These are phyloP conservation scores for Helianthus tuberosus DNA, from an alignment of 129 eudicot species.

Conservation along the genomic window DNA sequence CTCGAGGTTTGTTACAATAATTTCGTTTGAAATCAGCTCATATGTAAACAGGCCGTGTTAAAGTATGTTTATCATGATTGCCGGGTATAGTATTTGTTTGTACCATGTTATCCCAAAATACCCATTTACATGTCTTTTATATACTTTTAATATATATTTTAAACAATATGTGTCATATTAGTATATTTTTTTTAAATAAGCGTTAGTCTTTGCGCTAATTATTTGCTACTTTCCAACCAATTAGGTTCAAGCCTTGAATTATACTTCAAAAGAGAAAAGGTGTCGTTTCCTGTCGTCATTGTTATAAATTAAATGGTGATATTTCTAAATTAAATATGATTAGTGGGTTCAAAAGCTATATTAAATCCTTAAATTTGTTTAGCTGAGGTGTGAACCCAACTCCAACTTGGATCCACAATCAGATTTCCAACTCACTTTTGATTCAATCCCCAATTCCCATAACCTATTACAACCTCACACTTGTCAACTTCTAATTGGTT, in stretches of 20 bases:
- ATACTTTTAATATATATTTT: background rate
- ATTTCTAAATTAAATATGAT: constrained; percentile 30
- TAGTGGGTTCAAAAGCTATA: constrained; percentile 35
- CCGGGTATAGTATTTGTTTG: too few relatives aligned
- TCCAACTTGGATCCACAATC: constrained; percentile 26
- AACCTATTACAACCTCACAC: too few relatives aligned
- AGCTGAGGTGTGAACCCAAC: constrained; percentile 25
- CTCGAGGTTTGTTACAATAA: too few relatives aligned
- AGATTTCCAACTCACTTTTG: constrained; percentile 30
- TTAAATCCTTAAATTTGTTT: constrained; percentile 29
- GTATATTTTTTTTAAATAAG: background rate
- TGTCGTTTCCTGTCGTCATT: constrained; percentile 33
- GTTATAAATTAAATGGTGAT: constrained; percentile 17
- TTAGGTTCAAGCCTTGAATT: background rate
- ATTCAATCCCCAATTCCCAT: background rate
- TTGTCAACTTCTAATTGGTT: too few relatives aligned
- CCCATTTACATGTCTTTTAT: too few relatives aligned
- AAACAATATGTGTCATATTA: background rate
- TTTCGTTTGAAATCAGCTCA: too few relatives aligned
- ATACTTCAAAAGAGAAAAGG: constrained; percentile 7
- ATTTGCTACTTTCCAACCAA: background rate
- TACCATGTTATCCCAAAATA: too few relatives aligned
- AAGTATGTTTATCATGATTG: too few relatives aligned
- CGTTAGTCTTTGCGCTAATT: background rate
- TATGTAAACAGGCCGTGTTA: too few relatives aligned